phyloP scores from a whole-genome alignment of 768 basidiomycete genomes.

The Collybia sordida region DNA sequence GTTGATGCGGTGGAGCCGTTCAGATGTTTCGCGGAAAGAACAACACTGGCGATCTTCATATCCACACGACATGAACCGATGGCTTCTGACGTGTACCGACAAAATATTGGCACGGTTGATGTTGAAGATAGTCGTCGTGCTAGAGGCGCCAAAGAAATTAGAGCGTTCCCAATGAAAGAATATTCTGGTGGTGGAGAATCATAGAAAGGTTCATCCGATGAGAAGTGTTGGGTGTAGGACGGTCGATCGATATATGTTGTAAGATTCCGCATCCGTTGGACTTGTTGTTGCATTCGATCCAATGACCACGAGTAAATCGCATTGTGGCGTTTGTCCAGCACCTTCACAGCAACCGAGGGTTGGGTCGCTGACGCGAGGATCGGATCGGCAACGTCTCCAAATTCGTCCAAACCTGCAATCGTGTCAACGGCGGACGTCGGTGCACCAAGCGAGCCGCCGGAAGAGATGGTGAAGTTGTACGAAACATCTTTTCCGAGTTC shows the following conservation, averaged over 20 bases:
- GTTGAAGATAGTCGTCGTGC: conserved; percentile 73
- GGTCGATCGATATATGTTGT: conserved; percentile 90
- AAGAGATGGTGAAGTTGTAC: conserved; percentile 92
- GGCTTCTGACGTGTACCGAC: conserved; percentile 91
- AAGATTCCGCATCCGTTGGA: conserved; percentile 92
- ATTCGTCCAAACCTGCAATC: conserved; percentile 84
- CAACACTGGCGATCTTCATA: conserved; percentile 76
- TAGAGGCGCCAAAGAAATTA: conserved; percentile 80
- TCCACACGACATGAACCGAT: conserved; percentile 92
- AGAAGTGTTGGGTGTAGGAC: conserved; percentile 92
- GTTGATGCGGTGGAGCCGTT: conserved; percentile 67
- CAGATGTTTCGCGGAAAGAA: conserved; percentile 56
- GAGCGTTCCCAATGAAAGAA: conserved; percentile 89
- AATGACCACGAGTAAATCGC: conserved; percentile 92
- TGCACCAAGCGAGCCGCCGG: conserved; percentile 73
- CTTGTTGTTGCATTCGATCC: conserved; percentile 82
- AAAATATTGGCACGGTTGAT: conserved; percentile 86
- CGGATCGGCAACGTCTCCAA: conserved; percentile 91
- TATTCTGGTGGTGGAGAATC: conserved; percentile 85
- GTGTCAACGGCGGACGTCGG: conserved; percentile 84
- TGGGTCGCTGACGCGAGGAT: conserved; percentile 70
- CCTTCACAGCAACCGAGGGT: conserved; percentile 86
- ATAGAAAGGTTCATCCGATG: conserved; percentile 90
- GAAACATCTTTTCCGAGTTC: conserved; percentile 84
- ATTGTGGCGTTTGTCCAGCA: conserved; percentile 84